Evolutionary conservation across 352 stramenopile genomes (phyloP).

Genomic region (Phytophthora sojae): DNA sequence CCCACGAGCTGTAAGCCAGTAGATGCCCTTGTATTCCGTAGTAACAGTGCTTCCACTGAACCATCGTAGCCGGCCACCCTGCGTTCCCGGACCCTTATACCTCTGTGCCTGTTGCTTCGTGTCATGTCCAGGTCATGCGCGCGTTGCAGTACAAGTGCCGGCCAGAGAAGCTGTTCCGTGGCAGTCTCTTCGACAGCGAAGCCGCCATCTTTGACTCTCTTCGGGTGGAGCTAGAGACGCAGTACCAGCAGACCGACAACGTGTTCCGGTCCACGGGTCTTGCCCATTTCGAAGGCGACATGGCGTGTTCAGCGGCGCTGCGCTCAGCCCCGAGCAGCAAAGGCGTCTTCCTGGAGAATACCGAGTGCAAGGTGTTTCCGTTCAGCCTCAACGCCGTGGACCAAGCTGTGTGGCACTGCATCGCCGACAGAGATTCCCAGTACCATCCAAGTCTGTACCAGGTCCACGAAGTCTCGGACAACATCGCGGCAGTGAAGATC

Average conservation of each 20-base stretch:
- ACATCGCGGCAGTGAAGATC: constrained; percentile 37
- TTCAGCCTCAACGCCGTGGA: constrained; percentile 41
- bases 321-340: constrained; percentile 6
- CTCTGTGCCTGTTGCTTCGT: constrained; percentile 7
- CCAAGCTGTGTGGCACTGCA: constrained; percentile 39
- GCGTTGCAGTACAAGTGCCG: constrained; percentile 3
- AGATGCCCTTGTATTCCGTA: constrained; percentile 27
- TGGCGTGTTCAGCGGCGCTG: constrained; percentile 17
- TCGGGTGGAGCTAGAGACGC: constrained; percentile 29
- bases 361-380: constrained; percentile 42
- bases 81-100: constrained; percentile 17
- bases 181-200: constrained; percentile 31
- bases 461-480: constrained; percentile 20
- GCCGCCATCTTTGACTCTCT: constrained; percentile 44
- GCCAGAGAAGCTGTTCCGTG: constrained; percentile 18
- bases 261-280: constrained; percentile 35
- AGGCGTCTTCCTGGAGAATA: constrained; percentile 42
- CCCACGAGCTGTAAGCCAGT: constrained; percentile 35
- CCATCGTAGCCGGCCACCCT: constrained; percentile 7
- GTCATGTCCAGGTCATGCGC: constrained; percentile 1
- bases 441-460: constrained; percentile 33
- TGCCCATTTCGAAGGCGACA: constrained; percentile 38
- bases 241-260: constrained; percentile 37
- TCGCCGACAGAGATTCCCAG: constrained; percentile 22
- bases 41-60: constrained; percentile 30